Evolutionary conservation across 257 asterid genomes (phyloP).

Genomic region (Solanum dulcamara): DNA sequence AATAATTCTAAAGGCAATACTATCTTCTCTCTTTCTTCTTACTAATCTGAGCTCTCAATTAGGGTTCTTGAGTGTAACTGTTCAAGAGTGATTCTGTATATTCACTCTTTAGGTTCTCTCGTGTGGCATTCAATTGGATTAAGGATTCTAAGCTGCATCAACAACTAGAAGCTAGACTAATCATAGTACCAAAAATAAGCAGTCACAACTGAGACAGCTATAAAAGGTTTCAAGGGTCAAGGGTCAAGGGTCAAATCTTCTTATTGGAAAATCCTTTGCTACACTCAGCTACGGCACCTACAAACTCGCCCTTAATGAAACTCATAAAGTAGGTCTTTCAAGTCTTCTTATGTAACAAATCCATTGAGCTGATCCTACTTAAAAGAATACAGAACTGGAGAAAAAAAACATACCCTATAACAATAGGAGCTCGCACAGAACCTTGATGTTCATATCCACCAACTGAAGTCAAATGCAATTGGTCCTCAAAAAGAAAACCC

Average conservation of each 20-base stretch:
- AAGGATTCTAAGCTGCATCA: too few relatives aligned
- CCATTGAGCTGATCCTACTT: neutral
- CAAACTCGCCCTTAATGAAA: neutral
- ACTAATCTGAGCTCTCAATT: too few relatives aligned
- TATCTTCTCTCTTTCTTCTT: too few relatives aligned
- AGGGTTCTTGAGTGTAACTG: too few relatives aligned
- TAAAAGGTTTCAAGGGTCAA: neutral
- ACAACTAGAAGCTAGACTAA: neutral
- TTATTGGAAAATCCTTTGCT: neutral
- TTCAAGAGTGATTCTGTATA: too few relatives aligned
- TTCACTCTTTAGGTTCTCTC: too few relatives aligned
- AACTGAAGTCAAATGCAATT: conserved; percentile 35
- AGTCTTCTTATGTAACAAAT: neutral
- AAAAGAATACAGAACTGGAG: neutral
- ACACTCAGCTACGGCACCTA: neutral
- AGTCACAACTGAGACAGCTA: neutral
- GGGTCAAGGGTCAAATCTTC: neutral
- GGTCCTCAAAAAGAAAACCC: conserved; percentile 68
- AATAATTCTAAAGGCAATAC: too few relatives aligned
- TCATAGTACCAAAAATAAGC: neutral
- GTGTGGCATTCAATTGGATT: too few relatives aligned
- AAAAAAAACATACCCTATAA: conserved; percentile 41
- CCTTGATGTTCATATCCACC: conserved; percentile 31
- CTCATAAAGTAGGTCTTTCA: neutral
- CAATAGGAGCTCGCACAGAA: conserved; percentile 35